Base-by-base conservation (phyloP, 805 yeast species). In the Ogataea methanolica region DNA sequence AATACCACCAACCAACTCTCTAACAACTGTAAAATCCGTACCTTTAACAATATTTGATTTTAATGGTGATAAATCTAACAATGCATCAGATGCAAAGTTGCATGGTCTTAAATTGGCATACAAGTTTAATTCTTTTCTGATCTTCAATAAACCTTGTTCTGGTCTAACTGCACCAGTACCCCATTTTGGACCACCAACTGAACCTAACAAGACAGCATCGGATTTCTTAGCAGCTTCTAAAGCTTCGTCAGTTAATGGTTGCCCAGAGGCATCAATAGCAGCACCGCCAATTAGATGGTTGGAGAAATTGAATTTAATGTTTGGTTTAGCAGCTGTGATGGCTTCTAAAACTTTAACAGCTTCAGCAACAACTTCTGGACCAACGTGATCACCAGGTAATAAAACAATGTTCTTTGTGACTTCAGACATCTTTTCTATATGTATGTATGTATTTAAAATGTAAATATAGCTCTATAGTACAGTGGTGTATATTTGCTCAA, bases 141-240 rank as follows among this genome's bases (percentile, higher is more conserved):
- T 92, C 73, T 91, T 80, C 55, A 94, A 78, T 57, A 94, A 78
- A 50, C 99, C 99, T 71, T 89, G 98, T 69, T 94, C 99, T 44
- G 99, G 99, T 73, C 99, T 83, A 41, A 92, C 98, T 12, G 77
- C 63, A 43, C 97, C 97, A 26, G 97, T 88, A 35, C 98, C 98
- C 99, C 99, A 94, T 72, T 94, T 94, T 52, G 99, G 99, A 33
- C 99, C 99, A 54, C 99, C 99, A 33, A 94, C 99, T 8, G 99
- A 97, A 56, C 99, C 99, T 48, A 94, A 76, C 55, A 94, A 73
- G n/a, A 94, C 96, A 23, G 98, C 99, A 65, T 92, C 95, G 1
- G 98, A 85, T 40, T 72, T 71, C 69, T 88, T 90, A 35, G 97
- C 79, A 9, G 96, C 90, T 41, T 72, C 86, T 42, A 94, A 75